phyloP scores from a whole-genome alignment of 2,329 filamentous ascomycete species.

The Elsinoe fawcettii region DNA sequence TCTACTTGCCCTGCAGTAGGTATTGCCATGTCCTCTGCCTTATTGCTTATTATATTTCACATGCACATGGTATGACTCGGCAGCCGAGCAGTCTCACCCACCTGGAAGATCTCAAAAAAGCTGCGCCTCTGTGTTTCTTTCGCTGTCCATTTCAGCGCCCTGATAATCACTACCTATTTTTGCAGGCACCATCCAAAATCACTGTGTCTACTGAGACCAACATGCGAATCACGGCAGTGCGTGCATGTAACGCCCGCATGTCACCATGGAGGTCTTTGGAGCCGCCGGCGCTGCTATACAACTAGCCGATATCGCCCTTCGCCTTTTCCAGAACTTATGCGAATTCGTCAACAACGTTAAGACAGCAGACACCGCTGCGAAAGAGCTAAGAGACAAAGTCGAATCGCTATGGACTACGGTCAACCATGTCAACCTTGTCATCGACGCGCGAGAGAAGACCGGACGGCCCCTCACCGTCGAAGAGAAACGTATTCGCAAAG shows the following conservation, averaged over 20 bases:
- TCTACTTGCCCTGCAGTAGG: background rate
- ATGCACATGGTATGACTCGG: background rate
- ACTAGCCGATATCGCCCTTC: constrained; percentile 7
- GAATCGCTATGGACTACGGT: background rate
- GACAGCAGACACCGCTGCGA: constrained; percentile 6
- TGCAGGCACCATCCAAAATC: background rate
- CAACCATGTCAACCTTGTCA: constrained; percentile 7
- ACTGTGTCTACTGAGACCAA: background rate
- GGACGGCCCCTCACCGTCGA: background rate
- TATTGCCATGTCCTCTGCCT: background rate
- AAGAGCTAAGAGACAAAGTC: constrained; percentile 9
- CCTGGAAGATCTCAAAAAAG: constrained; percentile 1
- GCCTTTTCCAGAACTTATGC: background rate
- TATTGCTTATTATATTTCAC: background rate
- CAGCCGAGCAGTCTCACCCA: constrained; percentile 5
- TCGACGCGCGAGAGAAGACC: background rate
- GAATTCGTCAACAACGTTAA: constrained; percentile 9
- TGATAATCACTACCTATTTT: background rate
- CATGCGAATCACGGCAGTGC: background rate
- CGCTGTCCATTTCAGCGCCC: background rate
- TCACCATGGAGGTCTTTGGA: constrained; percentile 6
- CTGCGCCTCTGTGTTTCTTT: background rate
- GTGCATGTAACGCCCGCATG: background rate
- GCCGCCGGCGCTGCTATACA: background rate
- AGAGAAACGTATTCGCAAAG: background rate